Evolutionary conservation across 768 basidiomycete genomes (phyloP), one percentile per base, ranked within the genome.

Genomic region (Macrolepiota albuminosa): DNA sequence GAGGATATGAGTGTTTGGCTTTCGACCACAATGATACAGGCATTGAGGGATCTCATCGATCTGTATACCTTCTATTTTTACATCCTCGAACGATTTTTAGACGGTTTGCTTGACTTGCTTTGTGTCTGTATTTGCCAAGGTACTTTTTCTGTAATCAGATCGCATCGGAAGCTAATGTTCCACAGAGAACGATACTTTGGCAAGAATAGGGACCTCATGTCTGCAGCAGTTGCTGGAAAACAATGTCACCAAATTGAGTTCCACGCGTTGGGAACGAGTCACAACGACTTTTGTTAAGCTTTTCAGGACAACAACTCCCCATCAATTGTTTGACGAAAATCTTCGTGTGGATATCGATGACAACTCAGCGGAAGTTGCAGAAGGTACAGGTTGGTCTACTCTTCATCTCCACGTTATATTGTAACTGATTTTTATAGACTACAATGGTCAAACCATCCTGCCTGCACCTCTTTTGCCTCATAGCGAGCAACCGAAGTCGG

Each of bases 1-100:
- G 97, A 98, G 69, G 97, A 98, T 66, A 96, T 98, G 94, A 97
- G 94, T 67, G 95, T 99, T 31, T 99, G 97, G 97, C 74, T 99
- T 49, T 98, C 95, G 29, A 97, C 97, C 14, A 99, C 97, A 2
- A 95, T 99, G 91, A 97, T 98, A 53, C 95, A 98, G 70, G 97
- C 97, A 0, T 81, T 99, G 49, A 86, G 97, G 48, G 91, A 98
- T 72, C 81, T 98, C 62, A 91, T 99, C 60, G 93, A 96, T 69
- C 83, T 99, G 24, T 99, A 95, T 71, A 95, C 97, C 1, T 92
- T 87, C 75, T 95, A 94, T 77, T 98, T 98, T 70, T 88, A 92
- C 55, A 93, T 87, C 16, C 72, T 99, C 67, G 92, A 95, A 65
- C 84, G 91, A 40, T 91, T 91, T 72, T 77, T 98, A 42, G 97